Conservation (phyloP, 306 rosid species). For the Luffa aegyptiaca region DNA sequence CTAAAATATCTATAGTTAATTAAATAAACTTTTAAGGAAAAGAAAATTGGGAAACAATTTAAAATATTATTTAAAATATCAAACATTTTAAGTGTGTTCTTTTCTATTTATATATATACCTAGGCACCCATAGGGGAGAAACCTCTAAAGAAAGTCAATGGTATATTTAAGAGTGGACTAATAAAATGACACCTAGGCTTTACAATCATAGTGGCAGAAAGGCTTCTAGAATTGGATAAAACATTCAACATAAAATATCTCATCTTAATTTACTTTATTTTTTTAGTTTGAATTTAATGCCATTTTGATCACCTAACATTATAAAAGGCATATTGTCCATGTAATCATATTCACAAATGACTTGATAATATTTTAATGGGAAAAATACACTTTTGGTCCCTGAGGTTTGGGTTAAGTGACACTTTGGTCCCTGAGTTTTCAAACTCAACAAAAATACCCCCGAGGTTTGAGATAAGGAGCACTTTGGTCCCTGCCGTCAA, state of each 20-base stretch:
- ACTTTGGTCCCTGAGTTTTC: too few relatives aligned
- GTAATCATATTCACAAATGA: not conserved
- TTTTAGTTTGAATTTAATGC: too few relatives aligned
- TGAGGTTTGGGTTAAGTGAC: too few relatives aligned
- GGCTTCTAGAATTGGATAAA: not conserved
- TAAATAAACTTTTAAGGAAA: too few relatives aligned
- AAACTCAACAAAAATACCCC: too few relatives aligned
- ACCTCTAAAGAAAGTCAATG: not conserved
- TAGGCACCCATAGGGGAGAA: not conserved
- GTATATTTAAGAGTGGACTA: not conserved
- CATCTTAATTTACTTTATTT: not conserved
- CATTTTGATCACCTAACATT: not conserved
- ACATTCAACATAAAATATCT: not conserved
- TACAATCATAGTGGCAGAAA: not conserved
- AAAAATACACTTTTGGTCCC: too few relatives aligned
- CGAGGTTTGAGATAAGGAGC: too few relatives aligned
- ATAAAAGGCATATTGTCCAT: not conserved
- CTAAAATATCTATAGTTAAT: not conserved
- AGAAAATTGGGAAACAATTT: not conserved
- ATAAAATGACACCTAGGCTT: not conserved
- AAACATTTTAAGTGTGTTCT: not conserved
- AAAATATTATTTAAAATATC: not conserved
- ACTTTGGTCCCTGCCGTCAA: too few relatives aligned
- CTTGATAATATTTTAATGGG: not conserved
- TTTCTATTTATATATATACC: not conserved